Conservation (phyloP, 225 moss, liverwort and hornwort genomes). For the Bryum argenteum region DNA sequence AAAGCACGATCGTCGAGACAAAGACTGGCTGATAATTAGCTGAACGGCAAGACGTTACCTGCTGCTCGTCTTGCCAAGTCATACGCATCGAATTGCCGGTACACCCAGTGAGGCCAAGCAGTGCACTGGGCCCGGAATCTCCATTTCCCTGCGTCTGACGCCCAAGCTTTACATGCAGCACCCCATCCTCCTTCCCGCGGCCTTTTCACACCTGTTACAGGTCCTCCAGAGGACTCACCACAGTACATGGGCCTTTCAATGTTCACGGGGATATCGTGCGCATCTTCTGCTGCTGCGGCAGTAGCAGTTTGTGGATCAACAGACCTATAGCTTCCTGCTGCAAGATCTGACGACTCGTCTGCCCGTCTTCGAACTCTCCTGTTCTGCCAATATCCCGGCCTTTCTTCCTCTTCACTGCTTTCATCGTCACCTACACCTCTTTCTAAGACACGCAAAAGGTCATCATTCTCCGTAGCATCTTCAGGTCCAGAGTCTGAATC, state of each 20-base stretch:
- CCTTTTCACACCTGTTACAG: slow-evolving; percentile 39
- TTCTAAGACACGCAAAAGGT: slow-evolving; percentile 48
- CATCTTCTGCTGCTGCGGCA: not conserved
- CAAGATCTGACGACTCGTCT: slow-evolving; percentile 23
- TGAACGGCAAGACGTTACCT: slow-evolving; percentile 35
- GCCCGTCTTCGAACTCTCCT: slow-evolving; percentile 47
- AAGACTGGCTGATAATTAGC: not conserved
- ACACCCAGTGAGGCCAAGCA: slow-evolving; percentile 96
- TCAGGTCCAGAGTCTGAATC: slow-evolving; percentile 63
- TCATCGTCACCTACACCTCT: slow-evolving; percentile 66
- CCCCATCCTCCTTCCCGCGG: slow-evolving; percentile 78
- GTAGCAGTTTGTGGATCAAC: not conserved
- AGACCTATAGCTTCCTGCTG: slow-evolving; percentile 16
- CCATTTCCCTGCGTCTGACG: slow-evolving; percentile 71
- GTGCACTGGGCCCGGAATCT: slow-evolving; percentile 71
- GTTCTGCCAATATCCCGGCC: slow-evolving; percentile 57
- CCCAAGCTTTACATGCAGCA: slow-evolving; percentile 83
- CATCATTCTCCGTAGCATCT: slow-evolving; percentile 52
- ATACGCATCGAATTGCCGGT: slow-evolving; percentile 90
- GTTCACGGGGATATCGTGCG: not conserved
- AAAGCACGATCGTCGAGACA: no score
- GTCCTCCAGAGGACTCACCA: slow-evolving; percentile 40
- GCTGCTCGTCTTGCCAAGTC: slow-evolving; percentile 91
- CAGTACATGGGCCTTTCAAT: slow-evolving; percentile 25
- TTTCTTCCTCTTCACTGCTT: slow-evolving; percentile 85